A percentile compares a stretch with the other conserved stretches of the same genome.
Evolutionary conservation across 1,284 basidiomycete genomes (phyloP).

Genomic region (Ustilago sp.): DNA sequence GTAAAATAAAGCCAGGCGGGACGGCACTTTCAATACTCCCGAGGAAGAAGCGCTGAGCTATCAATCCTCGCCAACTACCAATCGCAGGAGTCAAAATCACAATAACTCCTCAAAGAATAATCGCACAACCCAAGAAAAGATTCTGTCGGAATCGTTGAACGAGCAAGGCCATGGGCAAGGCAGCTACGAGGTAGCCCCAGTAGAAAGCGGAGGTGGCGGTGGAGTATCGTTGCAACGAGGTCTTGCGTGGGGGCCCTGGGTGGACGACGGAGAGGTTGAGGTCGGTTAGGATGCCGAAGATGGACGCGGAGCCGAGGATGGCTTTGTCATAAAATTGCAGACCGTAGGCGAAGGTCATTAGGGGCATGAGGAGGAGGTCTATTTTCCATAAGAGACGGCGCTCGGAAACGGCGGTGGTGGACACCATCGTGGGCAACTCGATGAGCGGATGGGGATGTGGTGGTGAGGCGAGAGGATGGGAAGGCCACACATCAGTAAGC

Average conservation of each 20-base stretch:
- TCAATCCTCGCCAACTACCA: conserved; percentile 70
- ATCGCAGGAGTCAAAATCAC: conserved; percentile 72
- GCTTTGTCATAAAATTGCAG: conserved; percentile 73
- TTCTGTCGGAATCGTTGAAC: conserved; percentile 71
- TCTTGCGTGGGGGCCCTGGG: conserved; percentile 64
- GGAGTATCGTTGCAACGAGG: conserved; percentile 52
- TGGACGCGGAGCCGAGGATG: conserved; percentile 72
- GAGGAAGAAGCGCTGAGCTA: conserved; percentile 71
- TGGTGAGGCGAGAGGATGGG: neutral
- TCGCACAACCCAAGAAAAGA: conserved; percentile 55
- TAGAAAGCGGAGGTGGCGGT: conserved; percentile 70
- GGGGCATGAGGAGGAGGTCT: conserved; percentile 69
- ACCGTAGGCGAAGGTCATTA: conserved; percentile 72
- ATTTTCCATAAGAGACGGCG: conserved; percentile 50
- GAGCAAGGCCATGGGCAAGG: conserved; percentile 71
- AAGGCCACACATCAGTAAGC: neutral
- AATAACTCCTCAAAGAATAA: conserved; percentile 72
- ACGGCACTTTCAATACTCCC: conserved; percentile 70
- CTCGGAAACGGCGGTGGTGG: conserved; percentile 27
- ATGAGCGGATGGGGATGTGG: neutral
- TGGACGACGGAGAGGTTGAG: conserved; percentile 61
- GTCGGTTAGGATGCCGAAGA: conserved; percentile 73
- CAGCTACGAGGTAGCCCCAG: conserved; percentile 72
- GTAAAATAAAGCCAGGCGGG: conserved; percentile 72
- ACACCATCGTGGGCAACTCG: conserved; percentile 7